Conservation (phyloP, 441 rosid species). For the Breynia disticha region DNA sequence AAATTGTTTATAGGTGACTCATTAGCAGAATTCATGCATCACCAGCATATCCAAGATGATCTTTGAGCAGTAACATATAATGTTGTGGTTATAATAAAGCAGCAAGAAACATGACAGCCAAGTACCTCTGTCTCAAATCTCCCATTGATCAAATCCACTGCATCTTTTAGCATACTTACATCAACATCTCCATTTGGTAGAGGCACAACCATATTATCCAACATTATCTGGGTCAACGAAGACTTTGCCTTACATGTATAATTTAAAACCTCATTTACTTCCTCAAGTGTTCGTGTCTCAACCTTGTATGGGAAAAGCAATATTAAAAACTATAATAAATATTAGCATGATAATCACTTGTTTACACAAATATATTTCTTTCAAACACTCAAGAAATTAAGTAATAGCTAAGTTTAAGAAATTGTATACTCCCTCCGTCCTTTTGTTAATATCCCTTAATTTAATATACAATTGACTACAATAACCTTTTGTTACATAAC, state of each 20-base stretch:
- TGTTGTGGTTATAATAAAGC: not conserved
- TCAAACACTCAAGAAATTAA: not conserved
- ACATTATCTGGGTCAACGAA: constrained; percentile 72
- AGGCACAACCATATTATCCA: constrained; percentile 94
- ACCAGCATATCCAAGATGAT: not conserved
- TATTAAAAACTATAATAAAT: not conserved
- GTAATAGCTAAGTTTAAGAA: not conserved
- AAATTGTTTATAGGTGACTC: no score
- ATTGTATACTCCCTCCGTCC: no score
- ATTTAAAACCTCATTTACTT: constrained; percentile 58
- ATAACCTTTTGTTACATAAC: no score
- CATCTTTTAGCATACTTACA: constrained; percentile 75
- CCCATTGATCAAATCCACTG: constrained; percentile 57
- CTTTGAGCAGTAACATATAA: not conserved
- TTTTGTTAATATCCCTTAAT: not conserved
- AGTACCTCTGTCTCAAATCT: constrained; percentile 77
- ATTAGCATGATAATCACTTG: not conserved
- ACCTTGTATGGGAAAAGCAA: constrained; percentile 33
- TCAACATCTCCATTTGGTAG: constrained; percentile 73
- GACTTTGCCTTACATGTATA: constrained; percentile 49
- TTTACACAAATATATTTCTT: not conserved
- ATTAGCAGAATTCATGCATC: no score
- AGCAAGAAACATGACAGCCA: constrained; percentile 2
- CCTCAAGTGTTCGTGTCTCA: constrained; percentile 80
- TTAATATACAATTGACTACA: not conserved